Conservation (phyloP, 495 filamentous ascomycete genomes). For the Letharia lupina region DNA sequence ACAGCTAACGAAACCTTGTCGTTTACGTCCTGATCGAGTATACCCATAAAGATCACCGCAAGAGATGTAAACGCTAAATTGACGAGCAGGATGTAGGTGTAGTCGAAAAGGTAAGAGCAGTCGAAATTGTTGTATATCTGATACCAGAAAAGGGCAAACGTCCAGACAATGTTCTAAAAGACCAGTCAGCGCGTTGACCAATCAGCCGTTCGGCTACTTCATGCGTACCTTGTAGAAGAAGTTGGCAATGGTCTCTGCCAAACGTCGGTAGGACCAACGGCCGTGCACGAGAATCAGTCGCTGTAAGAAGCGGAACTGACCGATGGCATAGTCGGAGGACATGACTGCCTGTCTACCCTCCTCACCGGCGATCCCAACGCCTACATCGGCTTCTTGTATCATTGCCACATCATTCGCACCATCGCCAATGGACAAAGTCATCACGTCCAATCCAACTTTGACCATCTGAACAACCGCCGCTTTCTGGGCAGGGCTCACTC, state of each 20-base stretch:
- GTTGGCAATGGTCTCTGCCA: conserved; percentile 92
- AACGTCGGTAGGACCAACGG: conserved; percentile 87
- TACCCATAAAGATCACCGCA: conserved; percentile 91
- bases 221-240: conserved; percentile 89
- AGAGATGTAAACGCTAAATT: conserved; percentile 97
- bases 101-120: conserved; percentile 92
- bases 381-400: conserved; percentile 98
- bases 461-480: conserved; percentile 96
- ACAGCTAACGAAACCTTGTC: conserved; percentile 91
- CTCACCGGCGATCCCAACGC: conserved; percentile 95
- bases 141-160: conserved; percentile 95
- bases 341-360: conserved; percentile 97
- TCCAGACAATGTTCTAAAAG: conserved; percentile 90
- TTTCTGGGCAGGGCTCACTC: conserved; percentile 95
- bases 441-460: conserved; percentile 86
- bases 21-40: conserved; percentile 93
- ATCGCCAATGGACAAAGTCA: conserved; percentile 94
- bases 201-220: conserved; percentile 12
- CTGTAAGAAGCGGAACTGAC: conserved; percentile 91
- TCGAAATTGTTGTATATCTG: conserved; percentile 94
- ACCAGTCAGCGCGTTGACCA: conserved; percentile 16
- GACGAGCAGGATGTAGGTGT: conserved; percentile 92
- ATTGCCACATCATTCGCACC: conserved; percentile 99
- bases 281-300: conserved; percentile 91
- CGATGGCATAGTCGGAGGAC: conserved; percentile 98